Evolutionary conservation across 2,329 filamentous ascomycete genomes (phyloP).

Genomic region (Myriosclerotinia scirpicola): DNA sequence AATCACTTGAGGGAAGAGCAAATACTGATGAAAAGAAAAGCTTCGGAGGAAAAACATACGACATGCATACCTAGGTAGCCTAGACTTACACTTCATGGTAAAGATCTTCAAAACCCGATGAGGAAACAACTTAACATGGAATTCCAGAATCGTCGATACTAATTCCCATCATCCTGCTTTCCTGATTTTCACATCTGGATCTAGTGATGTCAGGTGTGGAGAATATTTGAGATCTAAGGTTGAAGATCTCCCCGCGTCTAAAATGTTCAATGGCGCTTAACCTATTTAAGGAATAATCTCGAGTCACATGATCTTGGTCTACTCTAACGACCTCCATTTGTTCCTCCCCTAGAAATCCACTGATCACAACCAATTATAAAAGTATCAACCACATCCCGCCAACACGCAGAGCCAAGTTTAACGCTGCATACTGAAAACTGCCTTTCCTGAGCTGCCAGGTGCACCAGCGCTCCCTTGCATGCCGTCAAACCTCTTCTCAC

Average conservation of each 20-base stretch:
- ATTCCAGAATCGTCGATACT: constrained; percentile 3
- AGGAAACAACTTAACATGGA: neutral
- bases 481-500: too few relatives aligned
- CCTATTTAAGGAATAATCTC: too few relatives aligned
- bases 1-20: neutral
- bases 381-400: too few relatives aligned
- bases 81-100: neutral
- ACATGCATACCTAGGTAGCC: neutral
- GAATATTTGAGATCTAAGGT: neutral
- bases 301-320: too few relatives aligned
- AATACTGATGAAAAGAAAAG: neutral
- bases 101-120: neutral
- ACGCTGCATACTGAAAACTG: too few relatives aligned
- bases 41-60: too few relatives aligned
- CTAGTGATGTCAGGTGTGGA: neutral
- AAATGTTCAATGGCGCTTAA: constrained; percentile 4
- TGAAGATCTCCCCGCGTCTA: neutral
- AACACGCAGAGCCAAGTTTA: too few relatives aligned
- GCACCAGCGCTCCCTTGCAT: too few relatives aligned
- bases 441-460: too few relatives aligned
- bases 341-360: too few relatives aligned
- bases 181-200: neutral
- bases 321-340: too few relatives aligned
- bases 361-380: too few relatives aligned
- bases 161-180: constrained; percentile 11